Conservation (phyloP, 441 rosid species). For the Adansonia madagascariensis region DNA sequence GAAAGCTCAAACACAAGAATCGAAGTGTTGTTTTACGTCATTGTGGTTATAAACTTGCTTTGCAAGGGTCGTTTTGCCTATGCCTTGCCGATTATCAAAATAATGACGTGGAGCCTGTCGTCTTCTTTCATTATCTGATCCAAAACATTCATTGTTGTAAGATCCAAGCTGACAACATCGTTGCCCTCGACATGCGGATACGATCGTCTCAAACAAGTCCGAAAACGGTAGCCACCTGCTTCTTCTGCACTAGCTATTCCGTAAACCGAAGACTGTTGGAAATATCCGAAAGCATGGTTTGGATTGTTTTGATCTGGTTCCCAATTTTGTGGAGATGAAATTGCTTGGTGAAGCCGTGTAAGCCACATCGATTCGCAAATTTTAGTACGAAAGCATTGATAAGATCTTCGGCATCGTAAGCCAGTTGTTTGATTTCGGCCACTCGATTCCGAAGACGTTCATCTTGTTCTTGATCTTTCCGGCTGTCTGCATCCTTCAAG, state of each 20-base stretch:
- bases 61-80: not conserved
- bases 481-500: conserved; percentile 24
- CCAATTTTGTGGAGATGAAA: not conserved
- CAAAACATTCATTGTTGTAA: not conserved
- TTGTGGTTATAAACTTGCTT: not conserved
- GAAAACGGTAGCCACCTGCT: not conserved
- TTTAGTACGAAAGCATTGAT: conserved; percentile 20
- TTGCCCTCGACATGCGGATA: conserved; percentile 5
- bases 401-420: conserved; percentile 32
- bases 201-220: not conserved
- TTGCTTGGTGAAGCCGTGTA: conserved; percentile 12
- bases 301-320: not conserved
- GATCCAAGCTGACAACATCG: not conserved
- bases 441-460: not conserved
- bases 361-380: not conserved
- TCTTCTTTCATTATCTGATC: not conserved
- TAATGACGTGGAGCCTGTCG: not conserved
- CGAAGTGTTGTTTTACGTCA: not conserved
- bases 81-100: not conserved
- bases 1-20: not conserved
- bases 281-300: not conserved
- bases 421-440: conserved; percentile 25
- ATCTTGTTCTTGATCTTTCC: not conserved
- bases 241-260: not conserved
- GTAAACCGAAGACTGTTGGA: not conserved